Conservation (phyloP, 805 yeast species). For the Schwanniomyces sp. region DNA sequence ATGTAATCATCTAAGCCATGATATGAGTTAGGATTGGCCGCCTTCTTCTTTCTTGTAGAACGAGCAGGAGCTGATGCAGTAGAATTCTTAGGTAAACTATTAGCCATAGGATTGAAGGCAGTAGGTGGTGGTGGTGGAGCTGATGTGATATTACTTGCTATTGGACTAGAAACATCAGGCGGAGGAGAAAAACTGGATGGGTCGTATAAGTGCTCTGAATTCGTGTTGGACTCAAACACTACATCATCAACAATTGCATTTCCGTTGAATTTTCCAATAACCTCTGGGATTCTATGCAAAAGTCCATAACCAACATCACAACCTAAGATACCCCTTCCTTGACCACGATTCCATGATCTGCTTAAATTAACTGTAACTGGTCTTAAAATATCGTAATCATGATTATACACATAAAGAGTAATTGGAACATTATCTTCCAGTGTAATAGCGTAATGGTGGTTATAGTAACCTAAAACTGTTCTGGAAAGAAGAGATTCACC, state of each 20-base stretch:
- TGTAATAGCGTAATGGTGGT: slow-evolving; percentile 40
- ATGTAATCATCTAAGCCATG: slow-evolving; percentile 36
- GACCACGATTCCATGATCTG: slow-evolving; percentile 64
- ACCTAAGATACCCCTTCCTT: slow-evolving; percentile 77
- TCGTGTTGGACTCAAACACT: slow-evolving; percentile 27
- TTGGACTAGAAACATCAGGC: slow-evolving; percentile 7
- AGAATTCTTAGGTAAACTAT: background rate
- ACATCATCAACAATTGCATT: slow-evolving; percentile 31
- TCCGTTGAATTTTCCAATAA: slow-evolving; percentile 49
- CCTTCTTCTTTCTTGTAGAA: slow-evolving; percentile 28
- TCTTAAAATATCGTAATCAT: slow-evolving; percentile 79
- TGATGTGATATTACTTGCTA: slow-evolving; percentile 12
- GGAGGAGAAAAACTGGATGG: slow-evolving; percentile 9
- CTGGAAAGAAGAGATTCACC: slow-evolving; percentile 79
- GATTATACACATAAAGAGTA: slow-evolving; percentile 70
- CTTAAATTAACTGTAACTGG: slow-evolving; percentile 74
- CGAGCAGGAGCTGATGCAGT: slow-evolving; percentile 16
- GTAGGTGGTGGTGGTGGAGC: slow-evolving; percentile 10
- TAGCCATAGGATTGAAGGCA: slow-evolving; percentile 3
- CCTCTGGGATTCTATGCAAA: slow-evolving; percentile 81
- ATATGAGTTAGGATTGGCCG: slow-evolving; percentile 17
- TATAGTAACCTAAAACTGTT: slow-evolving; percentile 57
- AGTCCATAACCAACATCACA: slow-evolving; percentile 95
- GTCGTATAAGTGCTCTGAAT: slow-evolving; percentile 15
- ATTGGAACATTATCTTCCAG: slow-evolving; percentile 39